Base-by-base conservation (phyloP, 2,329 filamentous ascomycete species). In the Paecilomyces variotii region DNA sequence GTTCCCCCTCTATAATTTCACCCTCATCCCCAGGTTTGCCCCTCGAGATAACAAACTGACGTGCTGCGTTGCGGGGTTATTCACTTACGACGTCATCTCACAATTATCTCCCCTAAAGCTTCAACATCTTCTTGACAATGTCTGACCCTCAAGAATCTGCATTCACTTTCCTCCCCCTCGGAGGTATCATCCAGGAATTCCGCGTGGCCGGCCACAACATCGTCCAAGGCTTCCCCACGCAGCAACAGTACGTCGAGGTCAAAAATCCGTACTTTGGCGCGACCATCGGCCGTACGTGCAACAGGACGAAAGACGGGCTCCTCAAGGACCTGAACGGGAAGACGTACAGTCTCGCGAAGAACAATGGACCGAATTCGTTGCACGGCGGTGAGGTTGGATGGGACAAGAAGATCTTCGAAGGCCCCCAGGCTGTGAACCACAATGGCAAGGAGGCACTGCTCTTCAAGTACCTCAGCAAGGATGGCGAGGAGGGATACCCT, bases 401-500 rank as follows among this genome's bases (percentile, higher is more conserved):
- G 91, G 89, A 89, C 61, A 91, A 92, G 79, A 82, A 84, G 63
- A 76, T 86, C 55, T 96, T 90, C 79, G 77, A 87, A 5, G 90
- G 90, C 0, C 91, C 91, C 0, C 83, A 72, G 28, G 79, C 83
- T 2, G 78, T 88, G 30, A 72, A 72, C 57, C 71, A 71, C 24
- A 63, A 84, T 60, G 87, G 85, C 28, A 86, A 84, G 61, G 85
- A 90, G 76, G 86, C 81, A 56, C 80, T 90, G 54, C 76, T 82
- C 64, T 91, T 89, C 72, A 82, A 78, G 24, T 82, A 84, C 61
- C 64, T 82, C 55, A 94, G 89, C 74, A 79, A 82, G 65, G 87
- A 97, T 69, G 90, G 89, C 4, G 93, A 97, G 60, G 88, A 96
- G 74, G 90, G 90, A 0, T 97, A 89, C 73, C 94, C 94, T 0